Base-by-base conservation (phyloP, 495 filamentous ascomycete genomes). In the Trichoderma reesei region DNA sequence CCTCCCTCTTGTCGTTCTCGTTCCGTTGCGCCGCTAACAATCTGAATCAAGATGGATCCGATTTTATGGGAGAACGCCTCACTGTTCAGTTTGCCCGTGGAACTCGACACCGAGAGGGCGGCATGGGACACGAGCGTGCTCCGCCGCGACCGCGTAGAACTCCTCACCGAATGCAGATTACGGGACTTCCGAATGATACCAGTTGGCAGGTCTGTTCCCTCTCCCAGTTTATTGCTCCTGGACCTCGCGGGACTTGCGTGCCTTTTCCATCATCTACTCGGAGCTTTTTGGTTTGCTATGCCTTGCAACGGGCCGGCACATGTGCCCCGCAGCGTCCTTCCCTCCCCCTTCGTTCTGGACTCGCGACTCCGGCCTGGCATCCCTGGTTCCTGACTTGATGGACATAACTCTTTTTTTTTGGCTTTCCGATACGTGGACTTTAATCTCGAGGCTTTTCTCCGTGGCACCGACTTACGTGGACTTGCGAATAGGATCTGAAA, bases 191-290 rank as follows among this genome's bases (percentile, higher is more conserved):
- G 71, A 83, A 83, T 77, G 95, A 98, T 82, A 98, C 95, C 82
- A 96, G 92, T 85, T 98, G 94, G 94, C 94, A 98, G 94, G 94
- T 98, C 89, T 95, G 94, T 90, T 87, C 72, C 77, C 75, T 78
- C 80, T 75, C 76, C 80, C 81, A 79, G 79, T 85, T 82, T 75
- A 74, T 78, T 80, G 59, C 71, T 73, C 71, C 75, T 69, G 73
- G 78, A 78, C 78, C 71, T 69, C 70, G 72, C 69, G 66, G 70
- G 69, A 69, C 59, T 63, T 67, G 66, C 63, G 65, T 72, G 70
- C 72, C 72, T 64, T 66, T 65, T 71, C 62, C 67, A 65, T 65
- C 66, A 65, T 71, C 60, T 69, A 66, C 68, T 71, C 51, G 51
- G 51, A 56, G 51, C 51, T 3, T 67, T 44, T 46, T 69, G 59